Percentiles rank a stretch among this genome's conserved stretches.
phyloP scores from a whole-genome alignment of 768 basidiomycete genomes.

The Phylloporus arenicola region DNA sequence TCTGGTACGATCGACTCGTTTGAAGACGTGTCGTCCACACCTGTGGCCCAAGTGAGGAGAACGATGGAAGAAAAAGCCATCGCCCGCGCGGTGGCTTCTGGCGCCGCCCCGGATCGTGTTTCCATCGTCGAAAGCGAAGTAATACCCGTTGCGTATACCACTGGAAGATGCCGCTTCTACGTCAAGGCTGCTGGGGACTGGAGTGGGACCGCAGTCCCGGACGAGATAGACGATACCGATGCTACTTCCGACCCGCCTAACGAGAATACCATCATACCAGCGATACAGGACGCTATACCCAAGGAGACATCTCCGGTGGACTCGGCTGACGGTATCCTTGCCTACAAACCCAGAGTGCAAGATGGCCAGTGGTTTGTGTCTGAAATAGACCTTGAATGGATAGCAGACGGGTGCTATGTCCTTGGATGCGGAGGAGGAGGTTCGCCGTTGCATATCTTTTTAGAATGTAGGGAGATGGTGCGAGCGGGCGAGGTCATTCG shows the following conservation, averaged over 20 bases:
- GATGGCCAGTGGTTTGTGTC: constrained; percentile 40
- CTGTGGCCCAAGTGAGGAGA: constrained; percentile 28
- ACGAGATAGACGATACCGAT: constrained; percentile 16
- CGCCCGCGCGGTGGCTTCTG: constrained; percentile 39
- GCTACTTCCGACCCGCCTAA: neutral
- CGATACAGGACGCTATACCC: constrained; percentile 3
- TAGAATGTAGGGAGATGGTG: constrained; percentile 48
- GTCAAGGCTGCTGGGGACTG: constrained; percentile 58
- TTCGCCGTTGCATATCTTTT: constrained; percentile 46
- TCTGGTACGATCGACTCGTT: constrained; percentile 44
- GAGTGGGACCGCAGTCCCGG: constrained; percentile 23
- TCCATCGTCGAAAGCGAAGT: constrained; percentile 52
- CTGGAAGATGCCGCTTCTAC: constrained; percentile 39
- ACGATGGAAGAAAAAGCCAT: constrained; percentile 37
- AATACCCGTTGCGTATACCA: constrained; percentile 39
- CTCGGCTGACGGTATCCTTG: constrained; percentile 24
- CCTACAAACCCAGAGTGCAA: constrained; percentile 37
- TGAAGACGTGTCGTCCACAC: constrained; percentile 34
- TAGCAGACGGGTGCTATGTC: constrained; percentile 58
- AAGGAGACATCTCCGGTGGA: constrained; percentile 12
- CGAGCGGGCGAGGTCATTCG: constrained; percentile 43
- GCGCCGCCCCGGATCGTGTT: constrained; percentile 40
- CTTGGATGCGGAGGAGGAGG: constrained; percentile 64
- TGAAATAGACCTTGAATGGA: constrained; percentile 50
- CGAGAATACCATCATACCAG: constrained; percentile 3